Base-by-base conservation (phyloP, 805 yeast genomes). In the Yamadazyma philogaea region DNA sequence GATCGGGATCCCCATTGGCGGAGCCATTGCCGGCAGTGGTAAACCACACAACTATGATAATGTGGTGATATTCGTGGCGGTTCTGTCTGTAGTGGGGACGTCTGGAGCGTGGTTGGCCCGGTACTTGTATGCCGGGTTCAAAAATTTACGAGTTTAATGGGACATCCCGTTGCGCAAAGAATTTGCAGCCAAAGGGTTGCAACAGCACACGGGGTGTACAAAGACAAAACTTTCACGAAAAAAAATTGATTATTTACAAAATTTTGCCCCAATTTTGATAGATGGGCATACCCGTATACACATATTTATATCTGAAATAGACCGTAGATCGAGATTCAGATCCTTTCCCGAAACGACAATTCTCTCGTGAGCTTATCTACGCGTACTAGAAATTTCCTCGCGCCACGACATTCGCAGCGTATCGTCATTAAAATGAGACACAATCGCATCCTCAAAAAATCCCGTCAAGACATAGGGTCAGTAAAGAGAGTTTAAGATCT, bases 1-100 rank as follows among this genome's bases (percentile, higher is more conserved):
- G 27, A 40, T 57, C n/a, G 63, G 61, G 3, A 56, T 58, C 12
- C 63, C 61, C 6, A 53, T 59, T 38, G 63, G 60, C 2, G 64
- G 64, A 1, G 64, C 62, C 10, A 60, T 60, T 30, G 53, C 46
- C 7, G 48, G 46, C 1, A 20, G 31, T 6, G 34, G 45, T 4
- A 39, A 36, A 15, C 22, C 42, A 11, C 21, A 32, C 8, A 20
- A 37, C 17, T 49, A 37, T 31, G 59, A 58, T 34, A 43, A 59
- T 41, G 45, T 59, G 49, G 64, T 59, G 12, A 44, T 53, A 7
- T 59, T 59, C 37, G 49, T 58, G 15, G 49, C 59, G 4, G 39
- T 50, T 6, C 44, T 49, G 37, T 54, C 61, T 0, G 28, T 51
- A 4, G 43, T 47, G 7, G 63, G 63, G 6, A 55, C 62, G 1